Evolutionary conservation across 345 rosid genomes (phyloP).

Genomic region (Triadica sebifera): DNA sequence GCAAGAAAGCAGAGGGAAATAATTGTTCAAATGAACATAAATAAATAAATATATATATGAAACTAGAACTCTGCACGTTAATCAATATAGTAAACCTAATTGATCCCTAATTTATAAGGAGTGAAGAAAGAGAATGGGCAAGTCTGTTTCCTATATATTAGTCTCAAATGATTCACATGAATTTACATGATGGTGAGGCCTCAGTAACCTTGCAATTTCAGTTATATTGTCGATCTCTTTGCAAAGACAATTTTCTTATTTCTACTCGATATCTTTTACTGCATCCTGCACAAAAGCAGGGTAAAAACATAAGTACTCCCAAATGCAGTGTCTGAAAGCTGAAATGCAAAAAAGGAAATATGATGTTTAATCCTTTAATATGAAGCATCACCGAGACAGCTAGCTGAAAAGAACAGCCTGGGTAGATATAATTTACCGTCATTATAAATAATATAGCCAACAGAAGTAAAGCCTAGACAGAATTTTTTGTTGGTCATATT

Average conservation of each 20-base stretch:
- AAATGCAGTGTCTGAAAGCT: not conserved
- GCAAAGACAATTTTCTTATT: not conserved
- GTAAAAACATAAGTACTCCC: not conserved
- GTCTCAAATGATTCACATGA: not conserved
- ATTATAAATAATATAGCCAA: not conserved
- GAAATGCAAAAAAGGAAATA: not conserved
- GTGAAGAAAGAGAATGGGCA: not conserved
- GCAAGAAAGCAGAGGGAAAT: not conserved
- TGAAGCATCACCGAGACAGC: not conserved
- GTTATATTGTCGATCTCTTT: not conserved
- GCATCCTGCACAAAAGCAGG: slow-evolving; percentile 54
- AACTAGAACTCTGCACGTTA: not conserved
- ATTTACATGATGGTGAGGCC: slow-evolving; percentile 19
- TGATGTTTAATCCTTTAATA: not conserved
- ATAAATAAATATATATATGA: not conserved
- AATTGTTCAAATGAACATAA: no score
- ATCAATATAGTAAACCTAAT: slow-evolving; percentile 1
- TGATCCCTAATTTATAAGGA: not conserved
- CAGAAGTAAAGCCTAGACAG: no score
- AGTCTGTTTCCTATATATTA: slow-evolving; percentile 8
- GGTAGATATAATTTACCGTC: not conserved
- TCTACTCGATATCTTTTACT: slow-evolving; percentile 60
- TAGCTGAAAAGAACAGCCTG: not conserved
- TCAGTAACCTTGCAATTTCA: slow-evolving; percentile 11
- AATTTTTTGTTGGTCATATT: not conserved